Percentiles rank a stretch among this genome's conserved stretches.
Evolutionary conservation across 768 basidiomycete species (phyloP).

Genomic region (Lenzites betulinus): DNA sequence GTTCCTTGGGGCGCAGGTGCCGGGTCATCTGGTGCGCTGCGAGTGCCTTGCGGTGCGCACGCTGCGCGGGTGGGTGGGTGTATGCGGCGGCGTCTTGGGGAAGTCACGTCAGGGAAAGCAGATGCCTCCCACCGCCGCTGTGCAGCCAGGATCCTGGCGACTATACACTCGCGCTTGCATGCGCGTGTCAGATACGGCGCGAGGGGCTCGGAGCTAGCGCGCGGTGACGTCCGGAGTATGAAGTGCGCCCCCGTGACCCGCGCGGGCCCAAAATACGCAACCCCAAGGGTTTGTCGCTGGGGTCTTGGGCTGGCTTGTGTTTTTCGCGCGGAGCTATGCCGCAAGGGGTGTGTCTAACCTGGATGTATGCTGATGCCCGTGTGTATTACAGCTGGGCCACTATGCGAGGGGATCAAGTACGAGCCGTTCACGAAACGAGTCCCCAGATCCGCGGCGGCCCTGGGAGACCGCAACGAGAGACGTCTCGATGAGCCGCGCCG

Average conservation of each 20-base stretch:
- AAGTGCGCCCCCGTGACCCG: background rate
- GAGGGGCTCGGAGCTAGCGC: background rate
- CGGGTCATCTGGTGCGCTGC: constrained; percentile 9
- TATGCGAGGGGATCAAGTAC: constrained; percentile 26
- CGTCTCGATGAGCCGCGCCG: constrained; percentile 18
- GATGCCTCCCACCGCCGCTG: no score
- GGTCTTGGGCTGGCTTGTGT: background rate
- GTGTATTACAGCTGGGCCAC: constrained; percentile 20
- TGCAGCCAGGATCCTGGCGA: background rate
- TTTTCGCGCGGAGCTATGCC: background rate
- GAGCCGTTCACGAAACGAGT: constrained; percentile 20
- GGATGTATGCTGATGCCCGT: background rate
- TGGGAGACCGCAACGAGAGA: constrained; percentile 13
- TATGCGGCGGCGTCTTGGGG: background rate
- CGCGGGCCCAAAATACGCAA: background rate
- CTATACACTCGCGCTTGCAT: background rate
- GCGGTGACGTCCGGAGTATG: constrained; percentile 6
- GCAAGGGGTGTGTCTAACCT: no score
- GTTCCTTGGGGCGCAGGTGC: background rate
- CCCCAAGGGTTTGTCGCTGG: background rate
- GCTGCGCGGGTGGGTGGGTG: background rate
- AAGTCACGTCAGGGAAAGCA: background rate
- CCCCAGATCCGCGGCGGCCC: constrained; percentile 8
- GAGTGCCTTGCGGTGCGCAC: constrained; percentile 6
- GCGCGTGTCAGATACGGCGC: background rate